Evolutionary conservation across 129 eudicot genomes (phyloP), one percentile per base, ranked within the genome.

Genomic region (sunflower (Helianthus annuus)): DNA sequence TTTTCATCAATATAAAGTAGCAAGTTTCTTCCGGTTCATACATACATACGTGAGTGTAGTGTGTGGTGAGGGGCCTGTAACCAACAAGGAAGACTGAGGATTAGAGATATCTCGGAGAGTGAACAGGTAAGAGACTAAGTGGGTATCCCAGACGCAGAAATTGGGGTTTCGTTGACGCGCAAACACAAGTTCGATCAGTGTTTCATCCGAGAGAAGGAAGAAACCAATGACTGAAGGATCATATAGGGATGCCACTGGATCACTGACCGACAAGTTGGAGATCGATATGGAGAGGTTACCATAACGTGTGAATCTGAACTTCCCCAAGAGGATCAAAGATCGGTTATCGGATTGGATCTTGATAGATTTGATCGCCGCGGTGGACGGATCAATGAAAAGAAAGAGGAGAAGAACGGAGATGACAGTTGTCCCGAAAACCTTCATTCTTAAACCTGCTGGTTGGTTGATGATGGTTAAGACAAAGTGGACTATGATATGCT

Each of bases 321-420:
- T 83, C 61, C 79, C 62, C 72, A 87, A 84, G 56, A 74, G 80
- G 80, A 87, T 87, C 76, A 81, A 72, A 8, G 76, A 76, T 8
- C 86, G 92, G 6, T 75, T 13, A 36, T 83, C 88, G 4, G 85
- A 56, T 39, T 74, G 58, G 44, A 84, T 74, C 19, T 68, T 72
- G 48, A 81, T 2, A 9, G 83, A 78, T 53, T 73, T 70, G 61
- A 81, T 87, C 24, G 84, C 85, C 1, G 92, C 81, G 1, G 15
- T 76, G 16, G 57, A 6, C 16, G 57, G 57, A 52, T 52, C 22
- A 15, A 6, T 52, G 52, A 53, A 24, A 22, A 67, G 15, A 39
- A 72, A 53, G 73, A 83, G 13, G 29, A 68, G 39, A 32, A 80
- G 66, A 39, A 22, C 0, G 5, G 14, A 9, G 40, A 61, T 46